A percentile compares a stretch with the other conserved stretches of the same genome.
phyloP scores from a whole-genome alignment of 208 protist genomes.

The Acanthamoeba healyi region DNA sequence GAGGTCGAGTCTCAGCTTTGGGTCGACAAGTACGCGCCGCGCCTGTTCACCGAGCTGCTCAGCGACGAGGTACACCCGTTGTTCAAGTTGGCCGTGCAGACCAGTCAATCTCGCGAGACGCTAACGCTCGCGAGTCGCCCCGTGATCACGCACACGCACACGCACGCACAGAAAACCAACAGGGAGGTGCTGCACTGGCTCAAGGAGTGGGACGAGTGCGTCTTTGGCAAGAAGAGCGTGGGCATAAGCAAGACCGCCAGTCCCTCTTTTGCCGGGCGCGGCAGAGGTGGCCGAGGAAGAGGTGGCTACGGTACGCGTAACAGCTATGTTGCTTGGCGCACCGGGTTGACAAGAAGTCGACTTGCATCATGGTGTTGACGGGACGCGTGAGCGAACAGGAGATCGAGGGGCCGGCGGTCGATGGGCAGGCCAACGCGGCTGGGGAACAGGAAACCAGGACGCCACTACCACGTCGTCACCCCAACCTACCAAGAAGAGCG shows the following conservation, averaged over 20 bases:
- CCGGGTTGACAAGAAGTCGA: too few species aligned
- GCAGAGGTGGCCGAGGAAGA: not conserved
- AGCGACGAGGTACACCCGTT: conserved; percentile 64
- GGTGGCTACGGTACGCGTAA: not conserved
- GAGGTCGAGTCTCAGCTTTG: conserved; percentile 43
- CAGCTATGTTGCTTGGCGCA: not conserved
- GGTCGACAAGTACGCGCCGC: conserved; percentile 71
- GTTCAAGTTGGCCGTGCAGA: too few species aligned
- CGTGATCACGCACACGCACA: too few species aligned
- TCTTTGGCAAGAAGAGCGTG: conserved; percentile 72
- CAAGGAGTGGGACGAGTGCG: conserved; percentile 71
- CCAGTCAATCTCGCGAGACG: too few species aligned
- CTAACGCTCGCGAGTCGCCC: too few species aligned
- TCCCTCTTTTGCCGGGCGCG: not conserved
- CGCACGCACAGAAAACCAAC: conserved; percentile 62
- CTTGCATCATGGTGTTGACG: not conserved
- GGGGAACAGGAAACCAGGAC: conserved; percentile 10
- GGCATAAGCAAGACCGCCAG: not conserved
- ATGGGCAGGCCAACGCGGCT: conserved; percentile 1
- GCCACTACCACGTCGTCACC: not conserved
- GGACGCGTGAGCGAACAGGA: not conserved
- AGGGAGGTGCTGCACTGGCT: conserved; percentile 65
- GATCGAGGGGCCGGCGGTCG: not conserved
- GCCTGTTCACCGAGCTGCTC: conserved; percentile 37
- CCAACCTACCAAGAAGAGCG: not conserved